Evolutionary conservation across 106 monocot genomes (phyloP), one percentile per base, ranked within the genome.

Genomic region (Platanthera guangdongensis): DNA sequence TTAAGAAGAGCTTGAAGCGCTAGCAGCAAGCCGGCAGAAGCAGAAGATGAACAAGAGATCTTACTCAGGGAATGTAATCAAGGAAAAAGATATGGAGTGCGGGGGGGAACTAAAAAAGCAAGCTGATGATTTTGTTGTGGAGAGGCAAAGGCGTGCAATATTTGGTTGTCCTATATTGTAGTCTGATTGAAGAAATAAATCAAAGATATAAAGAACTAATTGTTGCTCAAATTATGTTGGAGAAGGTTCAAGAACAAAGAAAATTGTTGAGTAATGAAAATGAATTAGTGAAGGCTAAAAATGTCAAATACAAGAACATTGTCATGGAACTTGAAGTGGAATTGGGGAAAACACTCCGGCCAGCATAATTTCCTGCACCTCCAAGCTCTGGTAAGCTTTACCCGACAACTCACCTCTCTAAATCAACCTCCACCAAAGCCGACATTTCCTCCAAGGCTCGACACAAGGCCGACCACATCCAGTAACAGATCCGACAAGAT

Each of bases 181-280:
- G 96, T 25, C 89, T 87, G 93, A 77, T 91, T 50, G 86, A 97
- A 76, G 87, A 93, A 71, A 84, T 93, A 82, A 85, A 90, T 64
- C 76, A 82, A 80, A 84, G 74, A 45, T 90, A 95, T 5, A 71
- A 57, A 65, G 92, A 95, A 82, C 49, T 89, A 74, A 49, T 81
- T 16, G 72, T 82, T 70, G 76, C 85, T 75, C 89, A 79, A 73
- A 80, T 89, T 69, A 67, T 50, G 10, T 57, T 82, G 69, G 96
- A 94, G 75, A 87, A 86, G 62, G 69, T 94, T 12, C 79, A 78
- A 9, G 89, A 88, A 48, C 76, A 78, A 69, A 87, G 86, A 1
- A 84, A 89, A 49, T 77, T 86, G 22, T 80, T 97, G 50, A 69
- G 64, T 13, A 82, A 87, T 72, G 93, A 93, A 86, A 93, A 91